Evolutionary conservation across 176 grass and related monocot genomes (phyloP), one percentile per base, ranked within the genome.

Genomic region (Oropetium thomaeum): DNA sequence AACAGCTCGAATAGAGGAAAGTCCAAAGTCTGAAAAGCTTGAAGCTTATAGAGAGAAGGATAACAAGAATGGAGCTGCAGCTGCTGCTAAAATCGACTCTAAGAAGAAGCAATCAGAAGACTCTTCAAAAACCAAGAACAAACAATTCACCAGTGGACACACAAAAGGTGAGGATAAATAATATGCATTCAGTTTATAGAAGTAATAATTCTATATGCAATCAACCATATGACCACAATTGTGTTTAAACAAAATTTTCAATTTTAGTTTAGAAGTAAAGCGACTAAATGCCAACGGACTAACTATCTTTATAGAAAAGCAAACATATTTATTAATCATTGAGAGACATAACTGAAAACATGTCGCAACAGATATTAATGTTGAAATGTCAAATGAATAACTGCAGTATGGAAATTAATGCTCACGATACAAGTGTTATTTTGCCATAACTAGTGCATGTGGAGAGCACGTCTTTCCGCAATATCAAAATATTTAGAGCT

Each of bases 131-230:
- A 31, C 34, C 37, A n/a, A 61, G 25, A 65, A 7, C 75, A 3
- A 35, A 44, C 42, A 62, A 68, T 54, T 29, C 57, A 26, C 49
- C 20, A 26, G 20, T 23, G 14, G 14, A 40, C 7, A 19, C 33
- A 33, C 4, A 40, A 73, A 80, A 80, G 76, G 83, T 80, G 32
- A 80, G 70, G 19, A 7, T 74, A 20, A 52, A 52, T 80, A 37
- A 38, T 79, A 16, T 59, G 31, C 61, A 47, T 59, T 28, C 37
- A 47, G 8, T 58, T 45, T 31, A 6, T 22, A 23, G 22, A 57
- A 57, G 23, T 57, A 27, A 57, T 26, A 57, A 27, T 27, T 57
- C 23, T 13, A 57, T 57, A 13, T 57, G 53, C 23, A 57, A 27
- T 57, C 53, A 57, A 27, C 17, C 23, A 7, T 66, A 65, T 72